Conservation (phyloP, 257 asterid species). For the Nicotiana attenuata region DNA sequence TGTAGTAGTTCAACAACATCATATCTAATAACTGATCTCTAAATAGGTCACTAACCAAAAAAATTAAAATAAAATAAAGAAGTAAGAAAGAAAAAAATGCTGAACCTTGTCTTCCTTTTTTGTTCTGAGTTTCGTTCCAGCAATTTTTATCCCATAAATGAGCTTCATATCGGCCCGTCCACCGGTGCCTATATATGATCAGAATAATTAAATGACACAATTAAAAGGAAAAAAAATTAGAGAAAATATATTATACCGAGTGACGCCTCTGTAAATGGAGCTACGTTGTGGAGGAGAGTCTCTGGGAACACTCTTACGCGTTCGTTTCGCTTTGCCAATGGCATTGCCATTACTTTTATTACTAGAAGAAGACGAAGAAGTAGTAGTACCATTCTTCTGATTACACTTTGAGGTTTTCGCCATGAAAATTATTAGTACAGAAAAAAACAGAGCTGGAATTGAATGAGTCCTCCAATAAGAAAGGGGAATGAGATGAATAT, state of each 20-base stretch:
- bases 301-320: slow-evolving; percentile 61
- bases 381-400: slow-evolving; percentile 15
- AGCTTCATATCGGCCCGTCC: slow-evolving; percentile 98
- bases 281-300: slow-evolving; percentile 86
- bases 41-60: not conserved
- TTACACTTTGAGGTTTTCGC: slow-evolving; percentile 55
- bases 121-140: slow-evolving; percentile 90
- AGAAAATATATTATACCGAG: slow-evolving; percentile 39
- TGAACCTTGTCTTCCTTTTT: slow-evolving; percentile 95
- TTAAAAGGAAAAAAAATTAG: not conserved
- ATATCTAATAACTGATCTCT: not conserved
- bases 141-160: slow-evolving; percentile 97
- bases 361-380: not conserved
- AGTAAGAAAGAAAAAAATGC: not conserved
- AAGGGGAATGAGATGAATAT: not conserved
- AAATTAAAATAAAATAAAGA: not conserved
- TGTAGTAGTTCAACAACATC: slow-evolving; percentile 10
- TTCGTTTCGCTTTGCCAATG: slow-evolving; percentile 35
- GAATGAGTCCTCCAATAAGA: not conserved
- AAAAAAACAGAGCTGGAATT: not conserved
- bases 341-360: not conserved
- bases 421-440: slow-evolving; percentile 28
- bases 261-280: slow-evolving; percentile 84
- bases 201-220: not conserved
- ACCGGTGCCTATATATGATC: slow-evolving; percentile 57